Conservation (phyloP, 2,329 filamentous ascomycete species). For the Penicillium sp. region DNA sequence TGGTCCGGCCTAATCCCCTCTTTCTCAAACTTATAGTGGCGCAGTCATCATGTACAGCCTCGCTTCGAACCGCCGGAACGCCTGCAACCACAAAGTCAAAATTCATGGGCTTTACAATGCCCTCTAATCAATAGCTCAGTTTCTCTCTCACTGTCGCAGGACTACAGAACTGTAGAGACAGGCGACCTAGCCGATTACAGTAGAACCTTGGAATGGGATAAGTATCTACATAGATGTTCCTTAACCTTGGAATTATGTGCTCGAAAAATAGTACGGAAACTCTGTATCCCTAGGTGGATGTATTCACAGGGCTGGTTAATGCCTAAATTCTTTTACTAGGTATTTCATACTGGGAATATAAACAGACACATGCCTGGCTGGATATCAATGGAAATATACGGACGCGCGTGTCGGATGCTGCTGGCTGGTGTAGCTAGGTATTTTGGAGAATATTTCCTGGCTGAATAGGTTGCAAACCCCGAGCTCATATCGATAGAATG, state of each 20-base stretch:
- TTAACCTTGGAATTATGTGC: not conserved
- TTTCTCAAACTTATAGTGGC: not conserved
- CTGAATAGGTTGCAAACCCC: no score
- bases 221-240: not conserved
- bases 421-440: no score
- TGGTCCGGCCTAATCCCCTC: not conserved
- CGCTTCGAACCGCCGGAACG: not conserved
- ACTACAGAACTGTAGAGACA: not conserved
- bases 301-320: no score
- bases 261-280: not conserved
- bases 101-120: not conserved
- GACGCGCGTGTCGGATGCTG: no score
- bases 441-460: no score
- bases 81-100: not conserved
- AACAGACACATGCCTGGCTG: no score
- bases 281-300: no score
- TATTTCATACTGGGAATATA: no score
- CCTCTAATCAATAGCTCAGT: not conserved
- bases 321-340: no score
- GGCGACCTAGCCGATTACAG: not conserved
- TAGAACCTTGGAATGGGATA: not conserved
- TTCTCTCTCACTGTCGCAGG: no score
- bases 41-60: not conserved
- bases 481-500: no score
- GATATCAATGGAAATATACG: no score